Evolutionary conservation across 2,329 filamentous ascomycete species (phyloP), one percentile per base, ranked within the genome.

Genomic region (Endocalyx cinctus): DNA sequence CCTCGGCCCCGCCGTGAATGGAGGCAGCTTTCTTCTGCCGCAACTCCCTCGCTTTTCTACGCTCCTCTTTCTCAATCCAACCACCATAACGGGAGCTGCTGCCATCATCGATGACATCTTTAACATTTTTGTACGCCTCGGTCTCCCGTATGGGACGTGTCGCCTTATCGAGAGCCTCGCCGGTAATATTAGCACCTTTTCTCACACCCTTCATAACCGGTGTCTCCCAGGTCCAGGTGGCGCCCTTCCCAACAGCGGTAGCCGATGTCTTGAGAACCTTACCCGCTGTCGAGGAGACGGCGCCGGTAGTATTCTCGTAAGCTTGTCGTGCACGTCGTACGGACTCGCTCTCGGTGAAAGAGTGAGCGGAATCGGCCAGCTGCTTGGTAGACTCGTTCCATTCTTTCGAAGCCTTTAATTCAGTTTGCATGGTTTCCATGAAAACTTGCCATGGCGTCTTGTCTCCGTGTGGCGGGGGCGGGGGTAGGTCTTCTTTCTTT

Each of bases 391-490:
- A 94, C 57, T 98, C 92, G 55, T 98, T 95, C 92, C 92, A 98
- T 61, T 98, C 92, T 58, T 97, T 95, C 12, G 89, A 97, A 33
- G 87, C 85, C 62, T 96, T 88, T 66, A 98, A 94, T 64, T 98
- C 92, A 37, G 73, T 75, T 60, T 87, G 79, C 64, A 98, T 78
- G n/a, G 92, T 98, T 57, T 98, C 92, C 55, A 87, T 87, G 68
- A 98, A 98, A 19, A 98, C 92, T 60, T 97, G 87, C 89, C 92
- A 97, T 34, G 92, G 92, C 4, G 90, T 92, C 72, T 98, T 98
- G 67, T 95, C 88, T 41, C 92, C 92, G 56, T 98, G 92, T 14
- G 89, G 90, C n/a, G 92, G 90, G 11, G 89, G 90, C 15, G 90
- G 87, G 10, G 89, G 82, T 17, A 77, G 62, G 41, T 87, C 78